These are phyloP conservation scores for Pseudopithomyces maydicus DNA, from an alignment of 2,329 filamentous ascomycete genomes.

Conservation along the genomic window DNA sequence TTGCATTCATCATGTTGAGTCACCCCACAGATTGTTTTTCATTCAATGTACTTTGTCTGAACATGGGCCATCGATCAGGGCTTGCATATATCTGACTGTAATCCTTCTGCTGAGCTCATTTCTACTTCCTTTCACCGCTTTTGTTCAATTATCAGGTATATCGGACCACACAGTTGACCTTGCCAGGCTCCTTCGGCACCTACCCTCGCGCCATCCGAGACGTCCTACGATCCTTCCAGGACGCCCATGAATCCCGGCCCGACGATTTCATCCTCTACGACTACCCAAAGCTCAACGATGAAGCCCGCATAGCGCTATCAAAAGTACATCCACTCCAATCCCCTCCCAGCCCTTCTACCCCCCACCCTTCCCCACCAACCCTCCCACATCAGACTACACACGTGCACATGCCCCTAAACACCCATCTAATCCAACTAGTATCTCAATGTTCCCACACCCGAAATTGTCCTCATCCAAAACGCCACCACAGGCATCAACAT, in stretches of 20 bases:
- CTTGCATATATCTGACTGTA: not conserved
- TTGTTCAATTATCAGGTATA: too few relatives aligned
- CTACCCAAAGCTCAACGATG: constrained; percentile 66
- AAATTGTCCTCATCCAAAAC: constrained; percentile 79
- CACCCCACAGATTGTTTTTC: too few relatives aligned
- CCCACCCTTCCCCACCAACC: not conserved
- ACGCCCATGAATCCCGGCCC: constrained; percentile 68
- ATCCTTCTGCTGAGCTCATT: too few relatives aligned
- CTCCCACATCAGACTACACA: not conserved
- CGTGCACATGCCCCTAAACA: too few relatives aligned
- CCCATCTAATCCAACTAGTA: constrained; percentile 51
- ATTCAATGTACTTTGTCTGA: not conserved
- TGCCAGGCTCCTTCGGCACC: constrained; percentile 75
- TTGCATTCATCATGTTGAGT: not conserved
- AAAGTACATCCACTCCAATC: constrained; percentile 12
- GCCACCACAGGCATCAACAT: constrained; percentile 80
- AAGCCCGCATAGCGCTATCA: constrained; percentile 65
- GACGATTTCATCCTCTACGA: constrained; percentile 78
- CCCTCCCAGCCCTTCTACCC: not conserved
- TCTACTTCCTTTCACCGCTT: too few relatives aligned
- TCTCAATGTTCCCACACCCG: constrained; percentile 68
- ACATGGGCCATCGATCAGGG: not conserved
- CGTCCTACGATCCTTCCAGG: constrained; percentile 68
- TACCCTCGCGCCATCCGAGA: constrained; percentile 68
- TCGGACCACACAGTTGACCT: not conserved